Evolutionary conservation across 2,329 filamentous ascomycete species (phyloP).

Genomic region (Plenodomus tracheiphilus): DNA sequence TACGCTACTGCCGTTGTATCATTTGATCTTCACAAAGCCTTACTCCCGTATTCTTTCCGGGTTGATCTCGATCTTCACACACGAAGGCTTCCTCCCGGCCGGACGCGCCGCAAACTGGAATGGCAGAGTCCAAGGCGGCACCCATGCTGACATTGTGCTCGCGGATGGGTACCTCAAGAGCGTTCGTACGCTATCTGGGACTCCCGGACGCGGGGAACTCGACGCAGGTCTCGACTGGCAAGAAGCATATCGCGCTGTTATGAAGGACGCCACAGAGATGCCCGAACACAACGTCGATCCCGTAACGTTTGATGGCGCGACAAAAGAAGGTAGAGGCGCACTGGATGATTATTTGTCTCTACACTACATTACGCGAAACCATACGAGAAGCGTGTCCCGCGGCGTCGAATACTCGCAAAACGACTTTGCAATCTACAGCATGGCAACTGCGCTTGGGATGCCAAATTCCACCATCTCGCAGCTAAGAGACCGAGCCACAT

Average conservation of each 20-base stretch:
- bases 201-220: conserved; percentile 5
- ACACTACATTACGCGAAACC: conserved; percentile 41
- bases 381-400: conserved; percentile 36
- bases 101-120: conserved; percentile 41
- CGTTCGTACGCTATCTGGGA: conserved; percentile 13
- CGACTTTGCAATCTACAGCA: conserved; percentile 60
- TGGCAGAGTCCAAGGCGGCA: conserved; percentile 39
- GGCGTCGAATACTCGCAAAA: conserved; percentile 43
- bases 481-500: conserved; percentile 54
- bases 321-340: conserved; percentile 28
- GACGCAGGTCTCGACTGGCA: conserved; percentile 35
- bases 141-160: conserved; percentile 39
- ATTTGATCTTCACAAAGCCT: conserved; percentile 18
- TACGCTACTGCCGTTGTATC: conserved; percentile 13
- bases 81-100: conserved; percentile 42
- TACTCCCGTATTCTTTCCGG: conserved; percentile 8
- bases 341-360: conserved; percentile 32
- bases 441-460: conserved; percentile 60
- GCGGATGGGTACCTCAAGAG: conserved; percentile 39
- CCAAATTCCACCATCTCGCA: conserved; percentile 59
- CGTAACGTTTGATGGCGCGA: conserved; percentile 26
- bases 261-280: conserved; percentile 38
- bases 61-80: conserved; percentile 20
- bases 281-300: conserved; percentile 34
- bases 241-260: conserved; percentile 38